Evolutionary conservation across 331 rosid genomes (phyloP), one percentile per base, ranked within the genome.

Genomic region (Malus hybrid): DNA sequence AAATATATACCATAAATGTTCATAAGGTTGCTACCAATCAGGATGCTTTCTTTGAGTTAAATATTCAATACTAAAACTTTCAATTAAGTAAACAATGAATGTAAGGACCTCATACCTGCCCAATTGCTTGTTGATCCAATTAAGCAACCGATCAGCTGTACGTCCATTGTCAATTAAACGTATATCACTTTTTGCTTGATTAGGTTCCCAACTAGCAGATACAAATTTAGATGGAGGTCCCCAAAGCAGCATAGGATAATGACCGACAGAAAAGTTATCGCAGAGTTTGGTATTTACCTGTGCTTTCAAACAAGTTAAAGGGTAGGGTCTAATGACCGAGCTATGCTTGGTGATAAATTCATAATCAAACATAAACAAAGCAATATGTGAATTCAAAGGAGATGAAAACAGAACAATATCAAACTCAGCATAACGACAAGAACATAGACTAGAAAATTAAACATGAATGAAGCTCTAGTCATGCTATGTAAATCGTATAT

Each of bases 161-260:
- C 90, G 93, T 39, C 85, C 90, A 77, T 95, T 80, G 57, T 86
- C 86, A 56, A 92, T 92, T 73, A 79, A 27, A 46, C 1, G 83
- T 81, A 95, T 80, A 80, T 82, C 93, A 83, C 85, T 86, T 71
- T 92, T 92, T 61, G 83, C 87, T 87, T 86, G 88, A 63, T 82
- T 87, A 71, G 93, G 94, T 56, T 86, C 87, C 97, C 90, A 90
- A 80, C 87, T 74, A 77, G 90, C 81, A 42, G 86, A 86, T 62
- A 90, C 93, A 86, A 92, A 92, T 76, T 92, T 90, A 70, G 93
- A 75, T 76, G 99, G 99, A 82, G 84, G 80, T 28, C 93, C 97
- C 97, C 99, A 95, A 57, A 92, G 84, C 70, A 95, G 97, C 97
- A 92, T 89, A 76, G 99, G 99, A 83, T 86, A 95, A 81, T 90